A percentile compares a stretch with the other conserved stretches of the same genome.
These are phyloP conservation scores for Gleditsia sinensis DNA, from an alignment of 306 rosid genomes.

Conservation along the genomic window DNA sequence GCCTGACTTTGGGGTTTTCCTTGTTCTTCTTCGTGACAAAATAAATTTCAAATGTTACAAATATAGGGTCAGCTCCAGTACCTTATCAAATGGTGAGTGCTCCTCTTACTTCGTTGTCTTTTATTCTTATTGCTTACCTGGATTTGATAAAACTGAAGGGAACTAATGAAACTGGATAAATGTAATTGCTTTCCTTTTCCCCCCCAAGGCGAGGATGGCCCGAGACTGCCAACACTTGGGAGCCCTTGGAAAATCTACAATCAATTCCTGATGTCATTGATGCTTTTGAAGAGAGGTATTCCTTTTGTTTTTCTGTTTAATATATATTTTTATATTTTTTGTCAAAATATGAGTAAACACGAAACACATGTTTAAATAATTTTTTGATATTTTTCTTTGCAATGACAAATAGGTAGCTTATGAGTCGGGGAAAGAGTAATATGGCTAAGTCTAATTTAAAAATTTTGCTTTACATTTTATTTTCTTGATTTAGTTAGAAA, in stretches of 20 bases:
- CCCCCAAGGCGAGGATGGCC: conserved; percentile 87
- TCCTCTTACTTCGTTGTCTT: not conserved
- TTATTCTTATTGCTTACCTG: not conserved
- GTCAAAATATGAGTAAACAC: not conserved
- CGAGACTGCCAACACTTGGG: conserved; percentile 94
- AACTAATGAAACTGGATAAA: not conserved
- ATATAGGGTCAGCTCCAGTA: conserved; percentile 80
- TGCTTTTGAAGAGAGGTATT: conserved; percentile 77
- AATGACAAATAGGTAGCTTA: not conserved
- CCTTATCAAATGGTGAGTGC: conserved; percentile 82
- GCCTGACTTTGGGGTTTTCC: conserved; percentile 27
- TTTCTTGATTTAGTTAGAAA: not conserved
- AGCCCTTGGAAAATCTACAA: conserved; percentile 87
- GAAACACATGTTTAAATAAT: not conserved
- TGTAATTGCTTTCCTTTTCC: conserved; percentile 3
- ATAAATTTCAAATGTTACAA: conserved; percentile 19
- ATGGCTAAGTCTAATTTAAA: not conserved
- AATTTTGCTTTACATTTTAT: not conserved
- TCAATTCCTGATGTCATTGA: conserved; percentile 81
- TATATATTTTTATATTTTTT: not conserved
- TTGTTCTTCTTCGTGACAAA: not conserved
- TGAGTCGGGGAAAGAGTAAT: not conserved
- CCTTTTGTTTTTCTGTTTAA: not conserved
- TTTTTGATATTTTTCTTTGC: not conserved
- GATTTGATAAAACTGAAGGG: not conserved